Evolutionary conservation across 176 grass and related monocot genomes (phyloP).

Genomic region (Melocanna baccifera): DNA sequence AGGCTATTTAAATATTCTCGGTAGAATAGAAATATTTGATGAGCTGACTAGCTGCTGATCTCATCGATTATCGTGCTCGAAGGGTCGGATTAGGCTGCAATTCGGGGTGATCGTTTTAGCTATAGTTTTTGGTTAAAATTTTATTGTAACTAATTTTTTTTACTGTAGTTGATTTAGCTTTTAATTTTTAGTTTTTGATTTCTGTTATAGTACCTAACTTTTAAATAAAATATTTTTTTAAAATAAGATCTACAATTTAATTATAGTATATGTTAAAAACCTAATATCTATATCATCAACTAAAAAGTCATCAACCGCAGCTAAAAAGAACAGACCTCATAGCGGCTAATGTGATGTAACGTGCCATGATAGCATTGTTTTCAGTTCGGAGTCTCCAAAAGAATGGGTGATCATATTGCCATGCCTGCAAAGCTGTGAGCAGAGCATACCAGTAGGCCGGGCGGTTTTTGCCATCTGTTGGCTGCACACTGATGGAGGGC

Average conservation of each 20-base stretch:
- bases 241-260: no score
- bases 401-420: conserved; percentile 12
- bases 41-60: background rate
- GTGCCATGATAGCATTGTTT: conserved; percentile 10
- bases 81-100: background rate
- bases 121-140: no score
- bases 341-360: background rate
- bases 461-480: conserved; percentile 24
- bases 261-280: no score
- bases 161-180: no score
- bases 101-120: no score
- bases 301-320: no score
- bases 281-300: no score
- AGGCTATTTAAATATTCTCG: background rate
- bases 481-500: background rate
- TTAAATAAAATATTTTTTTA: no score
- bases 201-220: no score
- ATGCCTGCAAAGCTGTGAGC: conserved; percentile 2
- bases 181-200: no score
- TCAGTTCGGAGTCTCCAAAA: background rate
- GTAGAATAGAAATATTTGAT: background rate
- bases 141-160: no score
- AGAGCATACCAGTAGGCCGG: background rate
- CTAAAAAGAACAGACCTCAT: no score
- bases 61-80: background rate